These are phyloP conservation scores for Saturnispora galanensis DNA, from an alignment of 805 yeast genomes.

Conservation along the genomic window DNA sequence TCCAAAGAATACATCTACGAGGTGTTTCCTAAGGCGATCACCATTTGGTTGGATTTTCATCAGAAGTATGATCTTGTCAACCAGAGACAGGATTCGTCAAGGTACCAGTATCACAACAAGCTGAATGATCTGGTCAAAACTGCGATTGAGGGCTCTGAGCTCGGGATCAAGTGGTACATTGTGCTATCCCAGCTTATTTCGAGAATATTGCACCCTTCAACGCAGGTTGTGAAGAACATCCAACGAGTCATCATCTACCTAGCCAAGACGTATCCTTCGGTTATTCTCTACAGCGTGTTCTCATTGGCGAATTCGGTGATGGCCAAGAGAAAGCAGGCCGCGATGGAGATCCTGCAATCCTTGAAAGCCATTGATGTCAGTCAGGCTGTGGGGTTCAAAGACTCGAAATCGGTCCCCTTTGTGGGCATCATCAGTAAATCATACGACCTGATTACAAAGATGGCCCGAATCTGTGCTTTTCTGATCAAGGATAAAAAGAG, in stretches of 20 bases:
- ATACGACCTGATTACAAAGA: slow-evolving; percentile 1
- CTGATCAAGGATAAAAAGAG: not conserved
- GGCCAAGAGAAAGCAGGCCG: slow-evolving; percentile 35
- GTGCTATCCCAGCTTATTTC: slow-evolving; percentile 82
- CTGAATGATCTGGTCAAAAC: slow-evolving; percentile 14
- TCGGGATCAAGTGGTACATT: slow-evolving; percentile 56
- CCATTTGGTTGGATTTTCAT: slow-evolving; percentile 82
- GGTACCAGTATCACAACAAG: slow-evolving; percentile 4
- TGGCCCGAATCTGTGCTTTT: slow-evolving; percentile 1
- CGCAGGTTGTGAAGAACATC: slow-evolving; percentile 45
- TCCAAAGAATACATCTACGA: slow-evolving; percentile 40
- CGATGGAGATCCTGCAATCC: slow-evolving; percentile 34
- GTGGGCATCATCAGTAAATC: slow-evolving; percentile 27
- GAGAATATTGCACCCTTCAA: slow-evolving; percentile 57
- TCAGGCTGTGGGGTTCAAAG: slow-evolving; percentile 4
- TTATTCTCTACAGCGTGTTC: slow-evolving; percentile 76
- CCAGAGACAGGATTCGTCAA: not conserved
- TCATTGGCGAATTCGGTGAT: slow-evolving; percentile 57
- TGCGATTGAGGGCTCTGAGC: slow-evolving; percentile 17
- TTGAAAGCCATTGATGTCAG: slow-evolving; percentile 14
- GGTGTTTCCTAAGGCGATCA: slow-evolving; percentile 80
- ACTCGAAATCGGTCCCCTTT: slow-evolving; percentile 24
- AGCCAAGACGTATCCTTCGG: slow-evolving; percentile 61
- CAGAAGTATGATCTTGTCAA: slow-evolving; percentile 21
- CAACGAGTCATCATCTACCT: slow-evolving; percentile 48